Conservation (phyloP, 148 eudicot species). For the Cornus florida region DNA sequence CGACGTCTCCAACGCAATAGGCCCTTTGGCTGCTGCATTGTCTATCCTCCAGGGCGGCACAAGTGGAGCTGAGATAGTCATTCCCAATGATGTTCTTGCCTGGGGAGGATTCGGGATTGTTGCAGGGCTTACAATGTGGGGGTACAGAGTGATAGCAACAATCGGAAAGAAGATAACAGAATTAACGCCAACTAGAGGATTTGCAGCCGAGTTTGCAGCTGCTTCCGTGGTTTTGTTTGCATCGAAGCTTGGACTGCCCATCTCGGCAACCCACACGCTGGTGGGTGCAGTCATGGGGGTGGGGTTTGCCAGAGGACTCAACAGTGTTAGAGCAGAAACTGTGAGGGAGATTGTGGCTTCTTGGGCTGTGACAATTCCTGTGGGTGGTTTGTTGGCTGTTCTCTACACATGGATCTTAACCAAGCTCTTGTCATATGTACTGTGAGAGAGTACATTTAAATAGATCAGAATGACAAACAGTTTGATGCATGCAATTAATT, state of each 20-base stretch:
- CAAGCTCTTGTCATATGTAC: conserved; percentile 52
- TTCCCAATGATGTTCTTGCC: conserved; percentile 74
- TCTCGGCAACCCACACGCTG: conserved; percentile 91
- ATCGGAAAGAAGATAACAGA: conserved; percentile 96
- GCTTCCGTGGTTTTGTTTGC: conserved; percentile 91
- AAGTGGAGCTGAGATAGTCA: conserved; percentile 59
- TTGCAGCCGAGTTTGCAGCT: conserved; percentile 98
- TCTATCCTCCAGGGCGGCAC: conserved; percentile 71
- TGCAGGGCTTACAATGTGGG: conserved; percentile 96
- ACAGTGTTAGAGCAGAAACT: conserved; percentile 82
- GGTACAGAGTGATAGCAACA: conserved; percentile 88
- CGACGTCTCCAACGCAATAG: conserved; percentile 95
- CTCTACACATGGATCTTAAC: conserved; percentile 77
- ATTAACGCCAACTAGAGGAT: conserved; percentile 86
- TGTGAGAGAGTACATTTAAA: conserved; percentile 32
- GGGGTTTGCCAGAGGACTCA: conserved; percentile 91
- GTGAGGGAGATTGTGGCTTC: conserved; percentile 82
- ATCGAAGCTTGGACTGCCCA: conserved; percentile 86
- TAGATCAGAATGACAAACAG: background rate
- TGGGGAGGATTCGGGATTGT: conserved; percentile 99
- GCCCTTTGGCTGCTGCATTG: conserved; percentile 87
- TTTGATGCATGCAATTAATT: background rate
- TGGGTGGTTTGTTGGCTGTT: conserved; percentile 65
- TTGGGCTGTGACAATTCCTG: conserved; percentile 86
- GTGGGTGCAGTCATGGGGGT: conserved; percentile 99